Evolutionary conservation across 345 rosid species (phyloP), one percentile per base, ranked within the genome.

Genomic region (Euclidium syriacum): DNA sequence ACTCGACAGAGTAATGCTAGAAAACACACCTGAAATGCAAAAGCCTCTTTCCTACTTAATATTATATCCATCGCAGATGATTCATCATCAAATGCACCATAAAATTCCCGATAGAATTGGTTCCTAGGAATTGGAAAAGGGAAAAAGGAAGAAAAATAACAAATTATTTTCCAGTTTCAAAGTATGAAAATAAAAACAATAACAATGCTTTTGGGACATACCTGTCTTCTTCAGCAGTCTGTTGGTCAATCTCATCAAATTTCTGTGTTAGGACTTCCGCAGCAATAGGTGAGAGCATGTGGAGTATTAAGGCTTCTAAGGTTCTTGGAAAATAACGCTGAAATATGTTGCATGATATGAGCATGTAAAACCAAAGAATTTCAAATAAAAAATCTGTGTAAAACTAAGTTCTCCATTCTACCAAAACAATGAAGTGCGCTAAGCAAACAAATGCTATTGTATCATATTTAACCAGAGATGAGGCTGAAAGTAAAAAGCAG

Each of bases 251-350:
- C 71, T 84, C 88, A 43, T 92, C 95, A 75, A 89, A 89, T 65
- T 87, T 92, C 64, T 75, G 75, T 6, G 95, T 81, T 44, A 89
- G 85, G 68, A 84, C 85, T 77, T 92, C 97, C 10, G 90, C 95
- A 48, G 90, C 88, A 50, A 78, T 71, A 22, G 97, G 96, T 34
- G 88, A 84, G 77, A 83, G 95, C 81, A 85, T 77, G 82, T 92
- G 94, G 49, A 87, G 74, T 72, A 85, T 61, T 57, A 92, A 72
- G 34, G 85, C 94, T 79, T 94, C 95, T 78, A 84, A 76, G 57
- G 91, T 94, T 77, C 95, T 85, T 19, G 95, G 97, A 68, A 94
- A 94, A 64, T 83, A 71, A 64, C 78, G 82, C 96, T 94, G 83
- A 76, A 79, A 73, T 19, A 53, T 36, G 32, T 62, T 19, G 36